Evolutionary conservation across 345 rosid species (phyloP), one percentile per base, ranked within the genome.

Genomic region (Eucalyptus albens): DNA sequence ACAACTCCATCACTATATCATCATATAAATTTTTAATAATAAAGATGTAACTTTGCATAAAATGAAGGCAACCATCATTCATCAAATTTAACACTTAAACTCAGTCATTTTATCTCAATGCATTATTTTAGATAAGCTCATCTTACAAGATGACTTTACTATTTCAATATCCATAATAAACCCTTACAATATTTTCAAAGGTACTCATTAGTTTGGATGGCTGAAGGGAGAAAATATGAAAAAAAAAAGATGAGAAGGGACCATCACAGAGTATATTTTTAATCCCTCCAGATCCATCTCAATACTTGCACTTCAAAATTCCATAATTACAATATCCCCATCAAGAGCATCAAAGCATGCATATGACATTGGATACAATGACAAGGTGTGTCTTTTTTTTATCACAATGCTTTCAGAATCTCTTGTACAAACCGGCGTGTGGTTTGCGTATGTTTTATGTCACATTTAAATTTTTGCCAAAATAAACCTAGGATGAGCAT

Each of bases 1-100:
- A 22, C 2, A 26, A 60, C 8, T 4, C 3, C 4, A 0, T 27
- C 8, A 3, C 4, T 50, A 2, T 2, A 60, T 3, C 2, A 12
- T 1, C 3, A 27, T 12, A 4, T 10, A 60, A 27, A 7, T 6
- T 1, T 26, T 3, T 27, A 60, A 1, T 27, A 27, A 2, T 12
- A 0, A 27, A 60, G 0, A 60, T 11, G 15, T 11, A 26, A 26
- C 2, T 27, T 6, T 4, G 0, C 15, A 12, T 11, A 12, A 26
- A 60, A 4, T 12, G 0, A 2, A 60, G 6, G 31, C 2, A 60
- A 26, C 8, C 6, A 60, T 60, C 2, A 4, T 27, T 27, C 8
- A 60, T 60, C 1, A 60, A 0, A 60, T 26, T 60, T 26, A 0
- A 11, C 4, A 11, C 1, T 27, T 5, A 60, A 60, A 60, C 1